phyloP scores from a whole-genome alignment of 768 basidiomycete species.

The Pleurotus salmoneostramineus region DNA sequence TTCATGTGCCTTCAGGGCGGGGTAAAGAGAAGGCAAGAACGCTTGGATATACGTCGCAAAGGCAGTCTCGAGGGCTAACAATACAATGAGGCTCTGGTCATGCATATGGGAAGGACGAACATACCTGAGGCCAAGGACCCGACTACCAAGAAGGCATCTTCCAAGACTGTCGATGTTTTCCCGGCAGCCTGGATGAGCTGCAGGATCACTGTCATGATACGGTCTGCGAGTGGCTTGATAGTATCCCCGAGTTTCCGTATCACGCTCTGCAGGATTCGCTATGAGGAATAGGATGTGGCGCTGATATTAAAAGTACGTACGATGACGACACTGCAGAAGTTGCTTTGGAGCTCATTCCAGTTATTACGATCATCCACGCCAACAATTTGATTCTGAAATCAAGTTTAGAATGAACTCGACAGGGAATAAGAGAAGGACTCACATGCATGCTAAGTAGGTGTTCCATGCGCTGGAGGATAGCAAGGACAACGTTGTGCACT shows the following conservation, averaged over 20 bases:
- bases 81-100: conserved; percentile 7
- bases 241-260: conserved; percentile 80
- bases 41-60: conserved; percentile 84
- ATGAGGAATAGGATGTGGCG: not conserved
- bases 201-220: conserved; percentile 91
- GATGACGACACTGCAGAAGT: conserved; percentile 87
- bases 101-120: conserved; percentile 10
- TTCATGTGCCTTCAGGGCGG: conserved; percentile 88
- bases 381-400: conserved; percentile 78
- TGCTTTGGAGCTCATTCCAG: conserved; percentile 98
- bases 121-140: conserved; percentile 79
- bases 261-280: conserved; percentile 52
- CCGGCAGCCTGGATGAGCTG: conserved; percentile 83
- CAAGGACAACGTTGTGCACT: conserved; percentile 77
- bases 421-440: conserved; percentile 15
- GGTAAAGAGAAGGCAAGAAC: conserved; percentile 82
- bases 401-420: not conserved
- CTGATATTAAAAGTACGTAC: conserved; percentile 38
- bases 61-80: conserved; percentile 63
- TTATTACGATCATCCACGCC: conserved; percentile 96
- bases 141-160: conserved; percentile 94
- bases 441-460: conserved; percentile 82
- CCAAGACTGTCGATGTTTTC: conserved; percentile 91
- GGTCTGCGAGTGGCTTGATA: conserved; percentile 86
- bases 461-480: conserved; percentile 88